Percentiles rank a stretch among this genome's conserved stretches.
Evolutionary conservation across 2,329 filamentous ascomycete species (phyloP).

Genomic region (Fusarium albidum): DNA sequence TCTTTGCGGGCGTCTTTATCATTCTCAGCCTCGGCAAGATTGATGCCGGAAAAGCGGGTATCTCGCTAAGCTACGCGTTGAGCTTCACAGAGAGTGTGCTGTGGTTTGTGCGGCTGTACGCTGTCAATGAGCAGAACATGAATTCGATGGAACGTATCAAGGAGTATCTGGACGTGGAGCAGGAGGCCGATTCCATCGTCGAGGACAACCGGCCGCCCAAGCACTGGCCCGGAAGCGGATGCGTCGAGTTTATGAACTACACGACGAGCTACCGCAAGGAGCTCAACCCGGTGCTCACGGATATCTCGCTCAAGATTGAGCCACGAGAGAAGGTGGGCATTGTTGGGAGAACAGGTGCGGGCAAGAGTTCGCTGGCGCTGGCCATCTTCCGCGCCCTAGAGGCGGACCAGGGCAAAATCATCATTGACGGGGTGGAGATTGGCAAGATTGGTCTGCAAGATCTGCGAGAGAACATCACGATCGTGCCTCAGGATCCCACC

Average conservation of each 20-base stretch:
- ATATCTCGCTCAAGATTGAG: slow-evolving; percentile 85
- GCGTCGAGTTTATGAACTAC: slow-evolving; percentile 88
- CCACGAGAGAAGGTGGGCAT: slow-evolving; percentile 94
- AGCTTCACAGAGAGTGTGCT: slow-evolving; percentile 97
- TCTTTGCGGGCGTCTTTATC: slow-evolving; percentile 93
- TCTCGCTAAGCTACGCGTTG: slow-evolving; percentile 94
- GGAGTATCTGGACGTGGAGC: slow-evolving; percentile 95
- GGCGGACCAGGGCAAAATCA: slow-evolving; percentile 86
- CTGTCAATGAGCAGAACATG: slow-evolving; percentile 98
- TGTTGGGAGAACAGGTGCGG: slow-evolving; percentile 92
- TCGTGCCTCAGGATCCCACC: slow-evolving; percentile 96
- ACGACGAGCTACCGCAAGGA: slow-evolving; percentile 89
- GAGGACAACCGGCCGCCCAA: slow-evolving; percentile 78
- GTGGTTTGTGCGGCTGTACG: slow-evolving; percentile 94
- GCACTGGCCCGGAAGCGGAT: slow-evolving; percentile 86
- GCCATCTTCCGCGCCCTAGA: slow-evolving; percentile 94
- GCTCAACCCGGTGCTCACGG: slow-evolving; percentile 84
- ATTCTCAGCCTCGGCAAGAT: slow-evolving; percentile 83
- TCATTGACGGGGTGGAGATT: slow-evolving; percentile 93
- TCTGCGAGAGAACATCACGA: slow-evolving; percentile 91
- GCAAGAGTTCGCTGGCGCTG: slow-evolving; percentile 93
- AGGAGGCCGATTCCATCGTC: slow-evolving; percentile 83
- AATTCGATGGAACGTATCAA: slow-evolving; percentile 98
- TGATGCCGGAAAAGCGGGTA: slow-evolving; percentile 89
- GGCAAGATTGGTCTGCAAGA: slow-evolving; percentile 91